Evolutionary conservation across 768 basidiomycete species (phyloP), one percentile per base, ranked within the genome.

Genomic region (Tylopilus subfusipes): DNA sequence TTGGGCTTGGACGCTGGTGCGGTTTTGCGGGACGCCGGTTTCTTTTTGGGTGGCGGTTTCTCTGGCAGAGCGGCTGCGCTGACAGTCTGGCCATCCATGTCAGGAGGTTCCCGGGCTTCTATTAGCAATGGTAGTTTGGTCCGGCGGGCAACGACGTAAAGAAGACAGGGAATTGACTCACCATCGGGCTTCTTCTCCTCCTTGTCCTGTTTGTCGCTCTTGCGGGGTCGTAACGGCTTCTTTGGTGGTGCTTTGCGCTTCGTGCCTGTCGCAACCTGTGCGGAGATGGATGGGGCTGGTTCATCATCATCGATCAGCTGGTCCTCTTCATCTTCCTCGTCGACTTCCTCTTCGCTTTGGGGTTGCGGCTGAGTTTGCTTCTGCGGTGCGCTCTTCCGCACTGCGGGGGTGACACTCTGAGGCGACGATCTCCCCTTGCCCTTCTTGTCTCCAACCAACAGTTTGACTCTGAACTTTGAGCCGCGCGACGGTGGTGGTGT

Each of bases 251-350:
- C 66, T 67, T 80, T 84, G 48, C 76, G 77, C 64, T 82, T 83
- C 56, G 76, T 71, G 40, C 74, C 63, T 30, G 81, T 74, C 42
- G 68, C 49, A 50, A 66, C 54, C 18, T 67, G 60, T 2, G 64
- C 62, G 55, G 70, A 66, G 55, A 68, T 56, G 39, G 64, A 53
- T 21, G 68, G 63, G 19, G 71, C 50, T 21, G 60, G 63, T 48
- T 65, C 77, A 42, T 77, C 85, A 55, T 88, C 88, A 69, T 91
- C 88, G 60, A 90, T 85, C 59, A 90, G 80, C 61, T 90, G 83
- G 73, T 91, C 88, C 71, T 89, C 86, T 67, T 88, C 86, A 0
- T 80, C 80, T 30, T 87, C 85, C 9, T 82, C 84, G 12, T 80
- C 80, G 16, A 77, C 80, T 31, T 84, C 84, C 22, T 82, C 81